A percentile compares a stretch with the other conserved stretches of the same genome.
These are phyloP conservation scores for Comarum palustre DNA, from an alignment of 306 rosid genomes.

Conservation along the genomic window DNA sequence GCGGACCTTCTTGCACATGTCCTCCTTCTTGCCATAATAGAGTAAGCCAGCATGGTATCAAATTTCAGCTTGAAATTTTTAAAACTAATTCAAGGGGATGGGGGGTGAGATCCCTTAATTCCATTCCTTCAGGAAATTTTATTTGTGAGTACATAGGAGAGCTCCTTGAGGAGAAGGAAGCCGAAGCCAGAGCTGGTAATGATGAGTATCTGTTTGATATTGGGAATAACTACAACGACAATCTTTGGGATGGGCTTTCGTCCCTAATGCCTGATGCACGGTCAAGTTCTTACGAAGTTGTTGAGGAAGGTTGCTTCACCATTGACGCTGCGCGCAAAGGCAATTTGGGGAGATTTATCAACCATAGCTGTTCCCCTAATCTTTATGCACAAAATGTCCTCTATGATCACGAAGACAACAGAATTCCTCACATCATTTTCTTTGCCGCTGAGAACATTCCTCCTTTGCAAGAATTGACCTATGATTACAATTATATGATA, in stretches of 20 bases:
- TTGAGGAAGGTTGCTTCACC: conserved; percentile 64
- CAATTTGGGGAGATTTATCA: conserved; percentile 86
- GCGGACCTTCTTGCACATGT: conserved; percentile 79
- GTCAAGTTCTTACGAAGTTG: conserved; percentile 41
- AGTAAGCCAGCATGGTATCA: conserved; percentile 74
- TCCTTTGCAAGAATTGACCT: conserved; percentile 78
- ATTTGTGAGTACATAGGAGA: conserved; percentile 89
- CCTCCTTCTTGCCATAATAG: conserved; percentile 76
- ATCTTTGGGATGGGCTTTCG: conserved; percentile 70
- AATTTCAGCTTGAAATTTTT: conserved; percentile 78
- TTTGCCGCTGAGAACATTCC: conserved; percentile 96
- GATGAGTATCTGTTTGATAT: conserved; percentile 92
- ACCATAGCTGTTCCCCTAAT: conserved; percentile 95
- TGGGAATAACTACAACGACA: conserved; percentile 58
- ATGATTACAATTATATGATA: conserved; percentile 70
- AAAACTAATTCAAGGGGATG: conserved; percentile 80
- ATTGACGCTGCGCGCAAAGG: conserved; percentile 77
- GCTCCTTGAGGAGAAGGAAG: conserved; percentile 84
- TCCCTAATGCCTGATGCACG: conserved; percentile 54
- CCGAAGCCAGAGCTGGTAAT: conserved; percentile 73
- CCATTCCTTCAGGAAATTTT: conserved; percentile 88
- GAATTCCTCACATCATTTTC: conserved; percentile 90
- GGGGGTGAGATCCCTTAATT: conserved; percentile 93
- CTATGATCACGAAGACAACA: conserved; percentile 70
- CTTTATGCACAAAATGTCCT: conserved; percentile 87